Conservation (phyloP, 2,329 filamentous ascomycete genomes). For the Calonectria pteridis region DNA sequence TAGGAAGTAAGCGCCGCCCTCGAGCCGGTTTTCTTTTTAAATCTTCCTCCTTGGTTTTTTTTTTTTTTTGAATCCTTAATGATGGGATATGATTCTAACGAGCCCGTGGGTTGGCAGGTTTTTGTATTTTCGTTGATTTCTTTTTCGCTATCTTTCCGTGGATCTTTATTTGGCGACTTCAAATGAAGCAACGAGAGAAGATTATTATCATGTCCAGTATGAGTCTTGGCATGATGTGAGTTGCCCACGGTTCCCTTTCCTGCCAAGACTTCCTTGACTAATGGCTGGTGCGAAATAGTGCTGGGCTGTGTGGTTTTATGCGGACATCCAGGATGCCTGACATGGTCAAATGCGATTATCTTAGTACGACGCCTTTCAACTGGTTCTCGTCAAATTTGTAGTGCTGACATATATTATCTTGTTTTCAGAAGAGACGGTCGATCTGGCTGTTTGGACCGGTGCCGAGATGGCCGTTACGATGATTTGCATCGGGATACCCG, state of each 20-base stretch:
- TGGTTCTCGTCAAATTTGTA: neutral
- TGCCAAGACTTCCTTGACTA: neutral
- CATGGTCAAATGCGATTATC: conserved; percentile 13
- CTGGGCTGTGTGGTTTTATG: conserved; percentile 22
- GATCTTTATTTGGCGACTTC: conserved; percentile 56
- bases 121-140: conserved; percentile 48
- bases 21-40: neutral
- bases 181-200: conserved; percentile 58
- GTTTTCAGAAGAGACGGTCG: conserved; percentile 48
- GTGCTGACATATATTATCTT: neutral
- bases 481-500: conserved; percentile 55
- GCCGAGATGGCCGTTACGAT: conserved; percentile 53
- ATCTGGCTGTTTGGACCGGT: conserved; percentile 50
- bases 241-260: conserved; percentile 15
- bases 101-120: neutral
- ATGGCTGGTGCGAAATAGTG: neutral
- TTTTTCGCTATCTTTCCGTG: conserved; percentile 56
- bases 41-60: too few species aligned
- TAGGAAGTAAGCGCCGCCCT: conserved; percentile 17
- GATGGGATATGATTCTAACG: neutral
- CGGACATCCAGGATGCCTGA: conserved; percentile 6
- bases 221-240: conserved; percentile 54
- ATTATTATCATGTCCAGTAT: conserved; percentile 55
- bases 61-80: neutral
- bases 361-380: neutral